phyloP scores from a whole-genome alignment of 306 rosid species.

The Ormosia semicastrata region DNA sequence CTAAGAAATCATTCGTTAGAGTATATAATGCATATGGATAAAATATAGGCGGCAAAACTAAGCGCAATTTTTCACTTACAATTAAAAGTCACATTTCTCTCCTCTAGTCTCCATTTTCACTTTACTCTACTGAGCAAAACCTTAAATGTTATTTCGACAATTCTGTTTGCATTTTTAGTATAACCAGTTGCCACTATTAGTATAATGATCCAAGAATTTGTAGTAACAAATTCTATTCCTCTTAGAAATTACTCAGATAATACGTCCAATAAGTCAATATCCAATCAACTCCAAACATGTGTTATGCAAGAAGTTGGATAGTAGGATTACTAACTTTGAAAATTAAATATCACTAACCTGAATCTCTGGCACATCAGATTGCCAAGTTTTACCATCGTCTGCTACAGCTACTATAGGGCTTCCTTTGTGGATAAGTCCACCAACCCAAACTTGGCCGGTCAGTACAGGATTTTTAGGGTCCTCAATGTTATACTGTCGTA shows the following conservation, averaged over 20 bases:
- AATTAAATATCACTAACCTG: constrained; percentile 48
- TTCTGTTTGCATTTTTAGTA: neutral
- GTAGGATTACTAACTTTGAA: neutral
- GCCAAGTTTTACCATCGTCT: constrained; percentile 74
- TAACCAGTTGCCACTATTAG: neutral
- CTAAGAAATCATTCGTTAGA: too few species aligned
- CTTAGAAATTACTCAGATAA: neutral
- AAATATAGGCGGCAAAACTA: too few species aligned
- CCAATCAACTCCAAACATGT: neutral
- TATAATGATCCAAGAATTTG: neutral
- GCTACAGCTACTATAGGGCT: constrained; percentile 57
- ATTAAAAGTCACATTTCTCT: neutral
- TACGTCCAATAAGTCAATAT: neutral
- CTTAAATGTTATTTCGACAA: neutral
- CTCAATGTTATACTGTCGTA: constrained; percentile 86
- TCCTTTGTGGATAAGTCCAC: constrained; percentile 82
- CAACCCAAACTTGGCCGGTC: constrained; percentile 87
- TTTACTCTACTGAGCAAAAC: neutral
- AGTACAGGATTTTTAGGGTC: constrained; percentile 66
- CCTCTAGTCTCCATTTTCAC: neutral
- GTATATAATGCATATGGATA: too few species aligned
- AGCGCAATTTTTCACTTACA: neutral
- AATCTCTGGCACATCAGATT: constrained; percentile 77
- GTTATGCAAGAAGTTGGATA: neutral
- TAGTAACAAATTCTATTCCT: neutral